These are phyloP conservation scores for Biscogniauxia mediterranea DNA, from an alignment of 2,329 filamentous ascomycete genomes.

Conservation along the genomic window DNA sequence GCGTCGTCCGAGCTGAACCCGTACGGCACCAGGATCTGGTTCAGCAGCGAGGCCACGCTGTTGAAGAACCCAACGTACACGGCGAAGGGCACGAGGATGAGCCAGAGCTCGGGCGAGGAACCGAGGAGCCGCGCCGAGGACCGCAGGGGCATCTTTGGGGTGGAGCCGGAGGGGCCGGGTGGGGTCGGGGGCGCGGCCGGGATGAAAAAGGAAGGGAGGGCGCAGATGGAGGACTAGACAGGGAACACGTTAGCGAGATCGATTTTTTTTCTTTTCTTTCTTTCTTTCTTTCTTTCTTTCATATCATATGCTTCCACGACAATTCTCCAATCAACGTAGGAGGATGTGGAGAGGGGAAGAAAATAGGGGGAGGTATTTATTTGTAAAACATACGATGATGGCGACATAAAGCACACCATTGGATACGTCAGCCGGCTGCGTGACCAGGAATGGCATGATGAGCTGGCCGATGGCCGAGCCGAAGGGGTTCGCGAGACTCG, in stretches of 20 bases:
- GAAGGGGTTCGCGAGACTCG: constrained; percentile 83
- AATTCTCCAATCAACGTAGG: background rate
- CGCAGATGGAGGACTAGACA: constrained; percentile 48
- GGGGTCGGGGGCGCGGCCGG: constrained; percentile 75
- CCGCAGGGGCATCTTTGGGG: constrained; percentile 52
- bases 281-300: constrained; percentile 32
- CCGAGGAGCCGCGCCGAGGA: constrained; percentile 54
- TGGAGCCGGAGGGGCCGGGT: constrained; percentile 64
- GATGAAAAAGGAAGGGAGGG: constrained; percentile 78
- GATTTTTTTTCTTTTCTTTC: constrained; percentile 48
- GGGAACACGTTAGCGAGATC: constrained; percentile 23
- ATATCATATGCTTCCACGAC: background rate
- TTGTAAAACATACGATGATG: constrained; percentile 63
- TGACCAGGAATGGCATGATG: constrained; percentile 76
- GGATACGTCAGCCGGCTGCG: constrained; percentile 62
- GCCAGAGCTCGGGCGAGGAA: constrained; percentile 73
- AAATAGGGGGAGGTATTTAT: constrained; percentile 6
- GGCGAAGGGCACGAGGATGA: constrained; percentile 77
- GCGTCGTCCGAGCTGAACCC: constrained; percentile 80
- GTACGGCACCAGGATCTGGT: constrained; percentile 86
- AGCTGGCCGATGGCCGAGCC: constrained; percentile 87
- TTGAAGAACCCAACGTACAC: constrained; percentile 94
- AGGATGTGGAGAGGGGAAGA: background rate
- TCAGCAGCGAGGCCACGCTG: constrained; percentile 80
- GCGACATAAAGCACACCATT: constrained; percentile 82